A percentile compares a stretch with the other conserved stretches of the same genome.
These are phyloP conservation scores for Wickerhamiella infanticola DNA, from an alignment of 1,139 yeast species.

Conservation along the genomic window DNA sequence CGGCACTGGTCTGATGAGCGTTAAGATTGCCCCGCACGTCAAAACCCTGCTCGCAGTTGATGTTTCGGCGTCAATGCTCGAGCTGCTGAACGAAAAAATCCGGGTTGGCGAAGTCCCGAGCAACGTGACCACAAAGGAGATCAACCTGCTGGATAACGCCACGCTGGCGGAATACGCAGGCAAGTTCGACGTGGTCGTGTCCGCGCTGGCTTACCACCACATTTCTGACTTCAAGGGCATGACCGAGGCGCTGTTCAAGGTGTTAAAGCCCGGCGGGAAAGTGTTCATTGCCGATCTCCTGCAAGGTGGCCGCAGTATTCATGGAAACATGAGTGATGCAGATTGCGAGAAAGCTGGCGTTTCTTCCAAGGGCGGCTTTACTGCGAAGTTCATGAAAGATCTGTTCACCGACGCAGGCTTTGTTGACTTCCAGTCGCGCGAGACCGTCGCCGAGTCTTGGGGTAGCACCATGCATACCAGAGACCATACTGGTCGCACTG, in stretches of 20 bases:
- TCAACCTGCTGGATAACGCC: conserved; percentile 10
- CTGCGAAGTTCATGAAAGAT: background rate
- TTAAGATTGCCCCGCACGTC: conserved; percentile 16
- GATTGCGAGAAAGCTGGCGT: background rate
- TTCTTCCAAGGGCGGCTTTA: background rate
- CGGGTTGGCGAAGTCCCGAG: conserved; percentile 15
- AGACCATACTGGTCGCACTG: background rate
- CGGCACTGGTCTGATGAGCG: conserved; percentile 11
- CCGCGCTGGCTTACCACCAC: conserved; percentile 21
- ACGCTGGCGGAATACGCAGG: background rate
- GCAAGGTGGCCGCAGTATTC: background rate
- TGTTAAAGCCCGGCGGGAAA: conserved; percentile 17
- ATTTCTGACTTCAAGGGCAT: conserved; percentile 16
- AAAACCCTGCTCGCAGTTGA: conserved; percentile 20
- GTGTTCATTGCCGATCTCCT: conserved; percentile 16
- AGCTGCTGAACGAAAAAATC: conserved; percentile 15
- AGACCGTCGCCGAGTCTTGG: background rate
- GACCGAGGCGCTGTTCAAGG: conserved; percentile 11
- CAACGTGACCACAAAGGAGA: conserved; percentile 5
- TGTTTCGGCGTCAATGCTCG: conserved; percentile 18
- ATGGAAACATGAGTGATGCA: background rate
- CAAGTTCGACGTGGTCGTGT: conserved; percentile 18
- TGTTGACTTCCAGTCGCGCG: background rate
- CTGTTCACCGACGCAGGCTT: background rate
- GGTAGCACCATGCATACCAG: background rate